A percentile compares a stretch with the other conserved stretches of the same genome.
Evolutionary conservation across 495 filamentous ascomycete species (phyloP).

Genomic region (Annulohypoxylon nitens): DNA sequence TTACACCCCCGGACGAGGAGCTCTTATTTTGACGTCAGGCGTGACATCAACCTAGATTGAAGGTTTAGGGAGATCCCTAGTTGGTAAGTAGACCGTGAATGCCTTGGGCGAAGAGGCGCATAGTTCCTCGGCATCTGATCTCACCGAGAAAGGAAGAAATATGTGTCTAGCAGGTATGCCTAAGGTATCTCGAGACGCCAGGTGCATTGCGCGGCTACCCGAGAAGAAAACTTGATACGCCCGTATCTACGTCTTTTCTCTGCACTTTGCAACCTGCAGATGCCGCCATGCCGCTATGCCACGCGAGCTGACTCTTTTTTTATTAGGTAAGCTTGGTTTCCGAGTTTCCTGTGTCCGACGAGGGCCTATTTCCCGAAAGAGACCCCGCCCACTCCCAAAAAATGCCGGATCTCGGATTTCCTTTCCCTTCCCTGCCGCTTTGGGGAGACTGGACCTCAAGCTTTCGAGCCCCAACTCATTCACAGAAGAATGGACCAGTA

Average conservation of each 20-base stretch:
- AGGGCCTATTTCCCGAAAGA: conserved; percentile 31
- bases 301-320: conserved; percentile 33
- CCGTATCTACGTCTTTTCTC: not conserved
- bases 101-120: not conserved
- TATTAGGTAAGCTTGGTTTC: conserved; percentile 36
- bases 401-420: conserved; percentile 41
- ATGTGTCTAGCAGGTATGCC: not conserved
- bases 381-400: conserved; percentile 34
- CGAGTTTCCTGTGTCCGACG: conserved; percentile 43
- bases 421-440: conserved; percentile 23
- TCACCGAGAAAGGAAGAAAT: not conserved
- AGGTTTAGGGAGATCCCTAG: not conserved
- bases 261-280: conserved; percentile 9
- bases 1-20: conserved; percentile 18
- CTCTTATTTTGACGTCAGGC: conserved; percentile 27
- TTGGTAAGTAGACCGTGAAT: too few relatives aligned
- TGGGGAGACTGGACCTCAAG: conserved; percentile 18
- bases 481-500: conserved; percentile 7
- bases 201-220: not conserved
- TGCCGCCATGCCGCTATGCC: conserved; percentile 16
- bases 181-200: not conserved
- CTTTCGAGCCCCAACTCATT: conserved; percentile 17
- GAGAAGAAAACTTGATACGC: not conserved
- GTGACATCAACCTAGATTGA: conserved; percentile 9
- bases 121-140: conserved; percentile 25